Evolutionary conservation across 306 rosid species (phyloP), one percentile per base, ranked within the genome.

Genomic region (Mimosa pudica): DNA sequence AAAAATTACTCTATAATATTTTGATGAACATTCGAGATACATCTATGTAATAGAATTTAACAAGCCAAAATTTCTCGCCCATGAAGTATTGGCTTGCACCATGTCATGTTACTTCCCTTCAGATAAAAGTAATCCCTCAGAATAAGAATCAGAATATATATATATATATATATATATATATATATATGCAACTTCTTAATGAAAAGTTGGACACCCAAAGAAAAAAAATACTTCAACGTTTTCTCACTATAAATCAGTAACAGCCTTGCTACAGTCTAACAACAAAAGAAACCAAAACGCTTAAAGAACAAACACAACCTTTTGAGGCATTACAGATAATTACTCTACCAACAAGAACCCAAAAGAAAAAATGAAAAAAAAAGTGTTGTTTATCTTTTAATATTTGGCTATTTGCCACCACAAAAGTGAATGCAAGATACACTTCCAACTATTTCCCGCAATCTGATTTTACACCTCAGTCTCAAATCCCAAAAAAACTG

Each of bases 401-500:
- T 88, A 85, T 84, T 83, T 42, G 90, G 81, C 70, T 88, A 85
- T 84, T 83, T 42, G 90, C 82, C 70, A 88, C 91, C 95, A 86
- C 92, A 83, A 91, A 86, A 85, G 89, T 87, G 94, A 35, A 88
- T 85, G 97, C 94, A 89, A 87, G 90, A 89, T 91, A 95, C 95
- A 89, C 91, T 85, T 88, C 88, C 83, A 42, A 82, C 93, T 91
- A 95, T 83, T 91, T 91, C 92, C 97, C 95, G 97, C 97, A 92
- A 92, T 89, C 92, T 88, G 97, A 91, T 94, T 92, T 89, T 92
- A 94, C 98, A 94, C 88, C 97, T 92, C 97, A 94, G 93, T 94
- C 95, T 92, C 97, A 84, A 87, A 89, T 83, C 83, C 88, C 88
- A 65, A 73, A 64, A 72, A 71, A 73, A 82, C 79, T 60, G 41